Base-by-base conservation (phyloP, 208 protist genomes). In the Strigomonas culicis region DNA sequence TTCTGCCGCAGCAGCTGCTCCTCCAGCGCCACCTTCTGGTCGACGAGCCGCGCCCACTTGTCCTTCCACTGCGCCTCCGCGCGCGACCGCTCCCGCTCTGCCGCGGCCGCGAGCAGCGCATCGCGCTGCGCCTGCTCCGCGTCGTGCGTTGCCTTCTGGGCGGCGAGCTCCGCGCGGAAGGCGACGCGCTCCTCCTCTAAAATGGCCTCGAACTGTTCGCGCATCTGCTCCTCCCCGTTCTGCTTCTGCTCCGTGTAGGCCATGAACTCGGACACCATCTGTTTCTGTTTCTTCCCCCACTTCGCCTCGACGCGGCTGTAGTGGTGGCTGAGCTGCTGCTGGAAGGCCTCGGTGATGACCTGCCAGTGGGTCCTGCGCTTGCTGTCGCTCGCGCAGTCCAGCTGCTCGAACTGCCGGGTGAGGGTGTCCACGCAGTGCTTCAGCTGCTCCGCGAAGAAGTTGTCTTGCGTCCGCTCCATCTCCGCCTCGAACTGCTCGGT, bases 1-100 rank as follows among this genome's bases (percentile, higher is more conserved):
- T 68, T 61, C 15, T 66, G 68, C 30, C 56, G 39, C 55, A 44
- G 61, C 31, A 68, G 50, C 22, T 70, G 30, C 21, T 63, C 30
- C 19, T 59, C 27, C 27, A 70, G 21, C 32, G 28, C 0, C 22
- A 50, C 19, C 64, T 63, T 63, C 25, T n/a, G 24, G 50, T 61
- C 49, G 49, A 63, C 53, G 4, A 28, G 63, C 46, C 10, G 56
- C 51, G 3, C 25, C 43, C 24, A 70, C 49, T 25, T 53, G 53
- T 3, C 46, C 36, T 0, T 17, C 41, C 50, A 49, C 21, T 62
- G 49, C 17, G 31, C 31, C 43, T 70, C 22, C 25, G 41, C 47
- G 27, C 56, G 64, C 15, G 17, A 19, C 21, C 32, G 52, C 0
- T 63, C 57, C 0, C 59, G 24, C 0, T 50, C 62, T 17, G 62